phyloP scores from a whole-genome alignment of 2,329 filamentous ascomycete genomes.

The Shiraia sp. region DNA sequence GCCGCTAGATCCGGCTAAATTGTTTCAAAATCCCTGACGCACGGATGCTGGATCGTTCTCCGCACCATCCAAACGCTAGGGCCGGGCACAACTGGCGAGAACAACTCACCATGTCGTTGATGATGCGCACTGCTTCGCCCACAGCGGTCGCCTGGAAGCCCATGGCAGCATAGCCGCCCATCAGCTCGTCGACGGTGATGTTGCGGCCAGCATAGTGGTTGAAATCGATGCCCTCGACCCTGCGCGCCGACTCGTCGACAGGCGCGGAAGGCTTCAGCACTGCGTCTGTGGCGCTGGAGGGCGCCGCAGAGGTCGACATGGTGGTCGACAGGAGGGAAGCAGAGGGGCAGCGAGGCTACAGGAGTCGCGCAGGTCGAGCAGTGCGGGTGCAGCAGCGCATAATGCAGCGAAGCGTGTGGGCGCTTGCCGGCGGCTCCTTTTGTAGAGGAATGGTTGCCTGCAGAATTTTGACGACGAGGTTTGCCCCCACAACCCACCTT shows the following conservation, averaged over 20 bases:
- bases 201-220: constrained; percentile 73
- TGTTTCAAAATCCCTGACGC: constrained; percentile 18
- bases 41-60: constrained; percentile 28
- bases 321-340: neutral
- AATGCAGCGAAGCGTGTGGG: too few relatives aligned
- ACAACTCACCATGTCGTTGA: constrained; percentile 83
- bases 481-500: constrained; percentile 14
- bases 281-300: constrained; percentile 65
- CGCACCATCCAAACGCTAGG: constrained; percentile 17
- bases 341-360: neutral
- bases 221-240: constrained; percentile 92
- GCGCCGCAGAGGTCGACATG: constrained; percentile 39
- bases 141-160: constrained; percentile 82
- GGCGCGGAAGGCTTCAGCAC: constrained; percentile 84
- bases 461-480: constrained; percentile 2
- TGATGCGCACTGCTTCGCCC: constrained; percentile 84
- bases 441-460: neutral
- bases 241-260: constrained; percentile 75
- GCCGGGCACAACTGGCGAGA: constrained; percentile 14
- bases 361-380: too few relatives aligned
- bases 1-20: constrained; percentile 39
- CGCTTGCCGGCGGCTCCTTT: too few relatives aligned
- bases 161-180: constrained; percentile 81
- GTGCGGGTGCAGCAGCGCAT: too few relatives aligned
- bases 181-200: constrained; percentile 83